Evolutionary conservation across 2,329 filamentous ascomycete species (phyloP).

Genomic region (Penicillium aurantiogriseum): DNA sequence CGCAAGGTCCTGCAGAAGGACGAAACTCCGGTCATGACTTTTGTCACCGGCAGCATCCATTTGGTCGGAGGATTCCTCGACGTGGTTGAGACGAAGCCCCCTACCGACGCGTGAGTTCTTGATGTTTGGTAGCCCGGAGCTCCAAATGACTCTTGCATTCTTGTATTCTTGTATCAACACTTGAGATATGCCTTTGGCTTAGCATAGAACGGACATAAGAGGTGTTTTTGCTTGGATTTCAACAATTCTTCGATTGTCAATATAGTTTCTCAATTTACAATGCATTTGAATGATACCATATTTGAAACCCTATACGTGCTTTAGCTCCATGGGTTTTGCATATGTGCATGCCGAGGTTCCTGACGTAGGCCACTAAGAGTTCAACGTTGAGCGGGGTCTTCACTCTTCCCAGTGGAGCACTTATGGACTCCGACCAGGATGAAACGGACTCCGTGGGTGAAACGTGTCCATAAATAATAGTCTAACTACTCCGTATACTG

Average conservation of each 20-base stretch:
- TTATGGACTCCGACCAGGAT: not conserved
- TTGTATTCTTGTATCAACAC: slow-evolving; percentile 28
- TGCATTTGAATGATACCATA: not conserved
- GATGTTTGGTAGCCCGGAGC: slow-evolving; percentile 11
- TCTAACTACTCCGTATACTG: not conserved
- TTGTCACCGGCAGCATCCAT: slow-evolving; percentile 83
- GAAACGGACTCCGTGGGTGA: not conserved
- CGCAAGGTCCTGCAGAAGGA: slow-evolving; percentile 28
- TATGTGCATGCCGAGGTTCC: not conserved
- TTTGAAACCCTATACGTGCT: not conserved
- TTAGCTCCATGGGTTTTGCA: not conserved
- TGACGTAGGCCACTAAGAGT: not conserved
- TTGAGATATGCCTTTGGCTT: slow-evolving; percentile 16
- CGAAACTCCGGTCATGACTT: slow-evolving; percentile 55
- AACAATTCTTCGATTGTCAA: slow-evolving; percentile 27
- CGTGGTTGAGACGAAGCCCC: slow-evolving; percentile 59
- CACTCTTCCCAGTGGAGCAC: not conserved
- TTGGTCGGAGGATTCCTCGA: slow-evolving; percentile 76
- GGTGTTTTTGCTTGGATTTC: slow-evolving; percentile 26
- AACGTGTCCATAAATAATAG: not conserved
- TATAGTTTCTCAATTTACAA: not conserved
- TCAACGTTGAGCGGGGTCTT: not conserved
- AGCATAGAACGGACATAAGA: slow-evolving; percentile 17
- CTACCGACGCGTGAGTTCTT: slow-evolving; percentile 11
- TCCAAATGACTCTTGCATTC: slow-evolving; percentile 13